These are phyloP conservation scores for Cicer pinnatifidum DNA, from an alignment of 306 rosid species.

Conservation along the genomic window DNA sequence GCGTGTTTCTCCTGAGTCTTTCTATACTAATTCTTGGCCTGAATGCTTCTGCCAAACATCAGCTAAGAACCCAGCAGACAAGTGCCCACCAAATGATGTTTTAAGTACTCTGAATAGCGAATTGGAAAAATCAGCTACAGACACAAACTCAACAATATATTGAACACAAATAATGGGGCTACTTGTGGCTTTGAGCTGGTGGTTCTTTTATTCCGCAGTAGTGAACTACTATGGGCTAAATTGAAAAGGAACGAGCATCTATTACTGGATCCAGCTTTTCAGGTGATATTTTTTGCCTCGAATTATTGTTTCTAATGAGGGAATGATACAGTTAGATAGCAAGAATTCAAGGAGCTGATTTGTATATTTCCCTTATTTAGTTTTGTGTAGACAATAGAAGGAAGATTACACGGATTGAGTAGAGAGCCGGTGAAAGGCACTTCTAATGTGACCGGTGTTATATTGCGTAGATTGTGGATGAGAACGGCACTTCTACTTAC, in stretches of 20 bases:
- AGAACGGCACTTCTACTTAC: conserved; percentile 35
- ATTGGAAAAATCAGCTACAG: conserved; percentile 52
- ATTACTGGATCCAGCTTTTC: conserved; percentile 44
- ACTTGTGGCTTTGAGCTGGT: conserved; percentile 34
- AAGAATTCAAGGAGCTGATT: conserved; percentile 43
- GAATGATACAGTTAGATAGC: conserved; percentile 40
- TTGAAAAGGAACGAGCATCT: conserved; percentile 45
- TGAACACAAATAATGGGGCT: conserved; percentile 47
- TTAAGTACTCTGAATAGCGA: conserved; percentile 58
- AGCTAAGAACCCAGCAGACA: conserved; percentile 64
- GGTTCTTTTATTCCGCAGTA: conserved; percentile 40
- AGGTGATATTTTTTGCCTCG: conserved; percentile 42
- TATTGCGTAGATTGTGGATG: conserved; percentile 21
- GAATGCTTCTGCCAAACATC: conserved; percentile 93
- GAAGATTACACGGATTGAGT: conserved; percentile 39
- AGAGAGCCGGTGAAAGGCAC: conserved; percentile 3
- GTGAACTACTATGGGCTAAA: conserved; percentile 41
- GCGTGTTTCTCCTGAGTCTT: conserved; percentile 82
- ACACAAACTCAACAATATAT: conserved; percentile 54
- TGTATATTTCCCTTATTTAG: conserved; percentile 32
- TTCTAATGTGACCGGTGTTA: conserved; percentile 26
- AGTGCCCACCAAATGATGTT: conserved; percentile 82
- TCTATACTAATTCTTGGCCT: conserved; percentile 99
- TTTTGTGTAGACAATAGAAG: conserved; percentile 42
- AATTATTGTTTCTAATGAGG: conserved; percentile 9